phyloP scores from a whole-genome alignment of 2,329 filamentous ascomycete genomes.

The Coniosporium tulheliwenetii region DNA sequence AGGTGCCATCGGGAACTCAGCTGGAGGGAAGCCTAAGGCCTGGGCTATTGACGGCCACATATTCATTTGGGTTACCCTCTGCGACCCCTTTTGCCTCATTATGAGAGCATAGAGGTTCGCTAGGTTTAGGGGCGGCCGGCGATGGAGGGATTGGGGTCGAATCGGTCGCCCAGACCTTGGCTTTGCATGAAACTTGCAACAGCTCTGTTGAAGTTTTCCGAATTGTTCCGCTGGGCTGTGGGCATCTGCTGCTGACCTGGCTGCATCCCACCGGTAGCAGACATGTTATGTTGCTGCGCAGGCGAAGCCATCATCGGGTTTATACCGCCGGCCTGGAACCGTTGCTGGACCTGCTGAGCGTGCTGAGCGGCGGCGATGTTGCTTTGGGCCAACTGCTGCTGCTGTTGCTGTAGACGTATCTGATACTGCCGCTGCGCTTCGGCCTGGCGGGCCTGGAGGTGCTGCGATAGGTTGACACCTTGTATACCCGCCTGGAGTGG shows the following conservation, averaged over 20 bases:
- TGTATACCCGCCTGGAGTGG: constrained; percentile 25
- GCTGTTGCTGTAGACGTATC: constrained; percentile 67
- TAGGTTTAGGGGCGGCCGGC: constrained; percentile 59
- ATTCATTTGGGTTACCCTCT: constrained; percentile 52
- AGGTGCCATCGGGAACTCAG: constrained; percentile 43
- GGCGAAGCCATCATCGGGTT: constrained; percentile 6
- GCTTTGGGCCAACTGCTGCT: constrained; percentile 40
- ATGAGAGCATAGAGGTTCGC: constrained; percentile 66
- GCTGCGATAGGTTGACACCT: constrained; percentile 32
- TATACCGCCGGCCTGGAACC: constrained; percentile 31
- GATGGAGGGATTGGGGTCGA: constrained; percentile 61
- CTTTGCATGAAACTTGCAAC: constrained; percentile 64
- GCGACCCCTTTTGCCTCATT: constrained; percentile 62
- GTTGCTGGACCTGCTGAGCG: constrained; percentile 7
- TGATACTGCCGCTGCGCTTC: constrained; percentile 71
- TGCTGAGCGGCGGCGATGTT: constrained; percentile 23
- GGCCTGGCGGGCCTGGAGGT: constrained; percentile 32
- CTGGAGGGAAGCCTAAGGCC: constrained; percentile 23
- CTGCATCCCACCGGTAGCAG: constrained; percentile 1
- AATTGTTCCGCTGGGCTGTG: constrained; percentile 8
- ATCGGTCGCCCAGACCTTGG: constrained; percentile 42
- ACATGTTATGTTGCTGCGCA: constrained; percentile 1
- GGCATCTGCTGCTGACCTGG: constrained; percentile 3
- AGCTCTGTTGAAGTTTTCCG: constrained; percentile 42
- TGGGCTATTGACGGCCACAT: constrained; percentile 59